Conservation (phyloP, 371 early-diverging fungal species). For the Rhizopus sp. region DNA sequence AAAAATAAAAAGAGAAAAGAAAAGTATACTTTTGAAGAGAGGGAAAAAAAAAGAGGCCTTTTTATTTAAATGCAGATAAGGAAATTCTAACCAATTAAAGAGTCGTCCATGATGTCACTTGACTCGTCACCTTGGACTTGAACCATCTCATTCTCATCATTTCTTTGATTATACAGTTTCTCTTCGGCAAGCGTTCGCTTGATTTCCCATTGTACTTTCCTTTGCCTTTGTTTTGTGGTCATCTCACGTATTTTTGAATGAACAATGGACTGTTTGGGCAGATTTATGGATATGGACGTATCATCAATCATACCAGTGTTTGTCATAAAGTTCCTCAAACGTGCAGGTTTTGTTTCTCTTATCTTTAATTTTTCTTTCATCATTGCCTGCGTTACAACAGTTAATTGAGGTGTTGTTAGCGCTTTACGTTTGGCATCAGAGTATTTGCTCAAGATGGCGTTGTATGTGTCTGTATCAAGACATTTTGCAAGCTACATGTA, state of each 20-base stretch:
- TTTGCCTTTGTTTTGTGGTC: neutral
- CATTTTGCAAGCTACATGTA: neutral
- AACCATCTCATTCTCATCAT: neutral
- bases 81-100: neutral
- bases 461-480: neutral
- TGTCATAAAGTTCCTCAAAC: neutral
- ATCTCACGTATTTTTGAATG: neutral
- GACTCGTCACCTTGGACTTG: neutral
- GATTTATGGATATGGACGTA: slow-evolving; percentile 9
- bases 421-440: slow-evolving; percentile 8
- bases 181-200: no score
- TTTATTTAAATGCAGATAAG: slow-evolving; percentile 1
- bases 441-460: slow-evolving; percentile 1
- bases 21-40: slow-evolving; percentile 6
- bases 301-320: slow-evolving; percentile 14
- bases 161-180: neutral
- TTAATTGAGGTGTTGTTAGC: slow-evolving; percentile 20
- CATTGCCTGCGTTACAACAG: slow-evolving; percentile 11
- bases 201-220: no score
- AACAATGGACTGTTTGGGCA: no score
- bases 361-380: slow-evolving; percentile 17
- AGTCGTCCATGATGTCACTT: no score
- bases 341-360: slow-evolving; percentile 11
- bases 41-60: slow-evolving; percentile 4
- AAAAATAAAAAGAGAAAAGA: slow-evolving; percentile 5